These are phyloP conservation scores for Phellinidium pouzarii DNA, from an alignment of 1,284 basidiomycete genomes.

Conservation along the genomic window DNA sequence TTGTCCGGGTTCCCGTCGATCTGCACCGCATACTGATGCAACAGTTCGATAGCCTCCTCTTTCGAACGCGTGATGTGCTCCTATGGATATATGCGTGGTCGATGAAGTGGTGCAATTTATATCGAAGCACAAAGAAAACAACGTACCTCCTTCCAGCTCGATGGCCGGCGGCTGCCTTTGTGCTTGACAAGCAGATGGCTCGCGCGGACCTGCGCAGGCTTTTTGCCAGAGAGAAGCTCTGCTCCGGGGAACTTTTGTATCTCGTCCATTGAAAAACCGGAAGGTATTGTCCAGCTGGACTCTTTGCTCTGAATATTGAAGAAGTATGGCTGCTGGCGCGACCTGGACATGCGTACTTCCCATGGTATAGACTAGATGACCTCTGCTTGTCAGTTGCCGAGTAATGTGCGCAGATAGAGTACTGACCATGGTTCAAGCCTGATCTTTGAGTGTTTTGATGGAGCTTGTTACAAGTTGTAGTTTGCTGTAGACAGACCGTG, in stretches of 20 bases:
- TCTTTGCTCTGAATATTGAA: slow-evolving; percentile 68
- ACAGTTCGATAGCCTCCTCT: slow-evolving; percentile 78
- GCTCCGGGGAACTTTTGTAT: slow-evolving; percentile 67
- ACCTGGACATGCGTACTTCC: slow-evolving; percentile 83
- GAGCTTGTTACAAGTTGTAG: neutral
- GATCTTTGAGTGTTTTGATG: neutral
- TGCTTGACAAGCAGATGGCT: slow-evolving; percentile 97
- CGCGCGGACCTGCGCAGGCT: slow-evolving; percentile 71
- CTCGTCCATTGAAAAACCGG: slow-evolving; percentile 57
- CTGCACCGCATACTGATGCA: slow-evolving; percentile 56
- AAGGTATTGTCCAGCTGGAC: slow-evolving; percentile 83
- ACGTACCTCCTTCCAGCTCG: slow-evolving; percentile 88
- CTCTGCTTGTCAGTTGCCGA: neutral
- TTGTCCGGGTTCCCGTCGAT: slow-evolving; percentile 55
- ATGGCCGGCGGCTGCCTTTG: slow-evolving; percentile 76
- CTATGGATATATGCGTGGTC: slow-evolving; percentile 32
- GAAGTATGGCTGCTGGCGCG: slow-evolving; percentile 82
- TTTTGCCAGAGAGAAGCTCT: slow-evolving; percentile 28
- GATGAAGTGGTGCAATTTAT: neutral
- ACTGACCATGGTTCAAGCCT: slow-evolving; percentile 7
- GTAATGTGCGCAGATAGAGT: neutral
- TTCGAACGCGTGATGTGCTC: slow-evolving; percentile 82
- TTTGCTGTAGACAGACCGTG: neutral
- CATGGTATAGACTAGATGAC: slow-evolving; percentile 32
- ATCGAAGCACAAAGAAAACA: neutral